Conservation (phyloP, 2,329 filamentous ascomycete species). For the Diplodia sapinea region DNA sequence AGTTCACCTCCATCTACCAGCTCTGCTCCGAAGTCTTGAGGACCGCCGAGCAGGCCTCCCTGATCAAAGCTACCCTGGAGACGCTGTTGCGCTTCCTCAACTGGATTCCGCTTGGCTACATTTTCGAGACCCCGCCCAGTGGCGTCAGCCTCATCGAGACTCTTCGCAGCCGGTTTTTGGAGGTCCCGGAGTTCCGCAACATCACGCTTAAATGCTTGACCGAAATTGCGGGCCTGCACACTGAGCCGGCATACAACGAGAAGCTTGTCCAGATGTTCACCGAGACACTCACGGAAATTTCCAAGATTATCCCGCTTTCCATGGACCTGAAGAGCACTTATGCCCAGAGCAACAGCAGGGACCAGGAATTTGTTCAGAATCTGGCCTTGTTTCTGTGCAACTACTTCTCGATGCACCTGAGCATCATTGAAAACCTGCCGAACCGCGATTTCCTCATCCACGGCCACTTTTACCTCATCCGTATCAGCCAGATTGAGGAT, state of each 20-base stretch:
- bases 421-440: constrained; percentile 88
- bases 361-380: constrained; percentile 98
- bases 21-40: constrained; percentile 94
- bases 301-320: constrained; percentile 87
- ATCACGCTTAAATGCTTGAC: constrained; percentile 95
- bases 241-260: constrained; percentile 86
- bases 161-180: constrained; percentile 87
- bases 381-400: constrained; percentile 94
- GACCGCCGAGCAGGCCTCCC: constrained; percentile 82
- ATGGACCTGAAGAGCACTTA: constrained; percentile 93
- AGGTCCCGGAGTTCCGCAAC: constrained; percentile 94
- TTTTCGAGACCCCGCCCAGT: constrained; percentile 84
- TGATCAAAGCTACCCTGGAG: constrained; percentile 96
- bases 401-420: constrained; percentile 93
- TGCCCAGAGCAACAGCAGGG: constrained; percentile 84
- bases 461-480: constrained; percentile 96
- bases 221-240: constrained; percentile 93
- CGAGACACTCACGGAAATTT: constrained; percentile 89
- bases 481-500: constrained; percentile 98
- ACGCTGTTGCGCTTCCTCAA: constrained; percentile 96
- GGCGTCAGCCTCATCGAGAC: constrained; percentile 80
- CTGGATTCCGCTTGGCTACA: constrained; percentile 98
- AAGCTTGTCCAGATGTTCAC: constrained; percentile 99
- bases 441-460: constrained; percentile 95
- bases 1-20: constrained; percentile 98